Evolutionary conservation across 225 moss, liverwort and hornwort species (phyloP), one percentile per base, ranked within the genome.

Genomic region (Takakia lepidozioides): DNA sequence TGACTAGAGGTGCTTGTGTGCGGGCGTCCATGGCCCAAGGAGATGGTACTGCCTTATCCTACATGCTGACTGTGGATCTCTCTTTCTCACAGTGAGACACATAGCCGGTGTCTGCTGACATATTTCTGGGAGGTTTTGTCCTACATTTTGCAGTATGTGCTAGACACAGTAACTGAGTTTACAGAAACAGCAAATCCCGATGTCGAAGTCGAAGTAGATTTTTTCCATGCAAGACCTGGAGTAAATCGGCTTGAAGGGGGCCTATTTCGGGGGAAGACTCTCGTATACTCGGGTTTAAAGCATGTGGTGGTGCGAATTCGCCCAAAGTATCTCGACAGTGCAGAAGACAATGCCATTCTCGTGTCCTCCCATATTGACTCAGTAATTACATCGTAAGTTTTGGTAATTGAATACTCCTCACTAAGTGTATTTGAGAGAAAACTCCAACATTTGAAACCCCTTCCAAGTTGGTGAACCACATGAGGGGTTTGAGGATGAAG

Each of bases 341-440:
- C 86, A 16, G 58, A 77, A 54, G 64, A 84, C 30, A 71, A 81
- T 50, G 82, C 91, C 13, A 65, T 98, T 59, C 57, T 98, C 60
- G 85, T 98, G 0, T 98, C 98, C 48, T 85, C 98, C 2, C 98
- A 98, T 49, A 58, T 98, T 13, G 98, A 98, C 49, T 80, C 87
- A 20, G 98, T 98, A 21, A 59, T 83, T 24, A 91, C 87, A 27
- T 73, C 87, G 72, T 74, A 64, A 74, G 73, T 63, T 0, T 27
- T 49, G 24, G n/a, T n/a, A n/a, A n/a, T n/a, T n/a, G n/a, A n/a
- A n/a, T n/a, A n/a, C n/a, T n/a, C n/a, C n/a, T n/a, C n/a, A n/a
- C n/a, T n/a, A n/a, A n/a, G n/a, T n/a, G n/a, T n/a, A n/a, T n/a
- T n/a, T n/a, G n/a, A n/a, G n/a, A n/a, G n/a, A n/a, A n/a, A n/a